Base-by-base conservation (phyloP, 331 rosid species). In the Malus hybrid region DNA sequence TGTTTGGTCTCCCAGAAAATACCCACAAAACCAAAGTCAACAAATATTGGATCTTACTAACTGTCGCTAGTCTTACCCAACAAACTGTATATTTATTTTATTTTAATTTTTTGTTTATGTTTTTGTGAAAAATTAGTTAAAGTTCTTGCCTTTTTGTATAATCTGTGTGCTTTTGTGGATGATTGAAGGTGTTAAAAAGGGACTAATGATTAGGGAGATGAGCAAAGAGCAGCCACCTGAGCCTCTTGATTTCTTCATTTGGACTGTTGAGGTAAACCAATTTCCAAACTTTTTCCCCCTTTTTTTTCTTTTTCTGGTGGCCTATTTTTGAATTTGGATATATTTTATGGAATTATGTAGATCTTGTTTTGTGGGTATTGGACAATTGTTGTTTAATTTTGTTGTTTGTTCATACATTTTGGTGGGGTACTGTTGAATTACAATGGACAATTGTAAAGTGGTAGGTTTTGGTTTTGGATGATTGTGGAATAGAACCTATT, bases 171-270 rank as follows among this genome's bases (percentile, higher is more conserved):
- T 33, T 33, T 84, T 20, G 74, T 31, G 80, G n/a, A 59, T 81
- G 59, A 70, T 63, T 86, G 78, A 83, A 89, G 95, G 90, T 73
- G 18, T 50, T 68, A 42, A 73, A 56, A 71, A 34, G 80, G 80
- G 74, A 55, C 73, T 59, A 69, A 80, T 91, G 86, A 82, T 80
- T 80, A 78, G 90, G 86, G 89, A 87, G 85, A 92, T 86, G 97
- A 89, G 81, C 89, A 92, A 81, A 86, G 92, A 90, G 77, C 96
- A 86, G 80, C 88, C 82, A 76, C 99, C 99, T 19, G 99, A 95
- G 88, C 99, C 99, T 69, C 93, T 92, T 76, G 99, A 92, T 92
- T 95, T 95, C 92, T 95, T 95, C 89, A 92, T 95, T 85, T 95
- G 99, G 99, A 95, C 97, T 75, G 97, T 95, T 79, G 97, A 92